Evolutionary conservation across 2,329 filamentous ascomycete species (phyloP), one percentile per base, ranked within the genome.

Genomic region (Ophiostoma angusticollis): DNA sequence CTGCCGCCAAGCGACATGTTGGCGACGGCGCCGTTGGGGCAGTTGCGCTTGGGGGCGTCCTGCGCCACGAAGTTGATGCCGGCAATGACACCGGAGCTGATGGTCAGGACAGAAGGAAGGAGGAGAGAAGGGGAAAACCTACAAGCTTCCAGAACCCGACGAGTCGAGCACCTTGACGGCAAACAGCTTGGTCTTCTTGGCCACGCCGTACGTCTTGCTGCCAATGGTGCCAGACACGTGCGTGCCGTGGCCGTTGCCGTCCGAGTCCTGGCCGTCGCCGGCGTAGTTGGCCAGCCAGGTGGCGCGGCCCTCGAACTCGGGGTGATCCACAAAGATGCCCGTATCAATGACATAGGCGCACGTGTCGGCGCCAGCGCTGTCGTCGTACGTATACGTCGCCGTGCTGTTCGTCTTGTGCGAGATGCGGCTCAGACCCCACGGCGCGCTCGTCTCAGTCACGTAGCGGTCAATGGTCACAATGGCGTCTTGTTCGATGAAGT

Each of bases 1-100:
- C 49, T 37, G 13, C 70, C 70, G 9, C 72, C 70, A 4, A 76
- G 64, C 13, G 67, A 72, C 70, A 75, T 72, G 58, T 67, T 72
- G 49, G 68, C 63, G 13, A 74, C 68, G 28, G 62, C 56, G 30
- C 64, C 63, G 37, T 54, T 59, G 49, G 57, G 54, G 56, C 63
- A 65, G 45, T 38, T 50, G 41, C 58, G 58, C 13, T 42, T 52
- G 36, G 47, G 27, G 16, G 56, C 50, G 47, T 65, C 60, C 30
- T 47, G 41, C 40, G 53, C 50, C 12, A 64, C 62, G 30, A 53
- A 64, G 51, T 65, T 59, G 46, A 65, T 63, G 45, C 61, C 63
- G 17, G 61, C 60, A 37, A 67, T 56, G 48, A 66, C 58, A 41
- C 52, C 58, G 8, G 62, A 61, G 48, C 53, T 60, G 37, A 8